Evolutionary conservation across 768 basidiomycete species (phyloP).

Genomic region (Trametes cubensis): DNA sequence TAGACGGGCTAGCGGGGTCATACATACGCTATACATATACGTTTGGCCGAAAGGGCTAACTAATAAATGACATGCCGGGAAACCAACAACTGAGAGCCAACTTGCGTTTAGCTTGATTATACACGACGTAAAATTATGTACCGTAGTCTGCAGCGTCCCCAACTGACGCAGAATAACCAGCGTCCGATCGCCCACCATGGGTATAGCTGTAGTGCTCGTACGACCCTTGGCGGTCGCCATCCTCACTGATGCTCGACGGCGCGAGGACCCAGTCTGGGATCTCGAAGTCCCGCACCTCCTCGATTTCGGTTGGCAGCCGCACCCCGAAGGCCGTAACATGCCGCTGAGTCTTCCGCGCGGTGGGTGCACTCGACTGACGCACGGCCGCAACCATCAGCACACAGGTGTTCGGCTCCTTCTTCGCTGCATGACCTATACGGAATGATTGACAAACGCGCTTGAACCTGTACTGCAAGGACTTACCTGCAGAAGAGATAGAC

Average conservation of each 20-base stretch:
- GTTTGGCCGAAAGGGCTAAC: conserved; percentile 5
- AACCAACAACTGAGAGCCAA: background rate
- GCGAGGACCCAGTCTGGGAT: conserved; percentile 55
- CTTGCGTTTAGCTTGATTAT: background rate
- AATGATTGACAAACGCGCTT: conserved; percentile 1
- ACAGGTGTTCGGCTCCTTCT: conserved; percentile 30
- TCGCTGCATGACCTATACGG: conserved; percentile 21
- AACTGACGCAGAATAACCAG: conserved; percentile 10
- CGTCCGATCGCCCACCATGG: conserved; percentile 10
- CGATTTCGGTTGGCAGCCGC: conserved; percentile 52
- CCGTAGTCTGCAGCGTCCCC: conserved; percentile 9
- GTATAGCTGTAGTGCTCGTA: conserved; percentile 20
- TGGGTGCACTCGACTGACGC: conserved; percentile 47
- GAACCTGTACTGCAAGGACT: background rate
- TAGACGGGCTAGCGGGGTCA: background rate
- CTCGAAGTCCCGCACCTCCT: conserved; percentile 55
- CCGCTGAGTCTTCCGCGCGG: conserved; percentile 52
- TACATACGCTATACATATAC: conserved; percentile 24
- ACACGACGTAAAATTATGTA: conserved; percentile 6
- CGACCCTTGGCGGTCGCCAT: conserved; percentile 16
- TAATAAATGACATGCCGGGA: conserved; percentile 7
- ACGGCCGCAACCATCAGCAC: conserved; percentile 53
- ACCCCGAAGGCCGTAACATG: conserved; percentile 62
- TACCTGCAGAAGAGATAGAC: conserved; percentile 20
- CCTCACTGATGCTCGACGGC: conserved; percentile 15